Base-by-base conservation (phyloP, 768 basidiomycete genomes). In the Sistotremastrum suecicum region DNA sequence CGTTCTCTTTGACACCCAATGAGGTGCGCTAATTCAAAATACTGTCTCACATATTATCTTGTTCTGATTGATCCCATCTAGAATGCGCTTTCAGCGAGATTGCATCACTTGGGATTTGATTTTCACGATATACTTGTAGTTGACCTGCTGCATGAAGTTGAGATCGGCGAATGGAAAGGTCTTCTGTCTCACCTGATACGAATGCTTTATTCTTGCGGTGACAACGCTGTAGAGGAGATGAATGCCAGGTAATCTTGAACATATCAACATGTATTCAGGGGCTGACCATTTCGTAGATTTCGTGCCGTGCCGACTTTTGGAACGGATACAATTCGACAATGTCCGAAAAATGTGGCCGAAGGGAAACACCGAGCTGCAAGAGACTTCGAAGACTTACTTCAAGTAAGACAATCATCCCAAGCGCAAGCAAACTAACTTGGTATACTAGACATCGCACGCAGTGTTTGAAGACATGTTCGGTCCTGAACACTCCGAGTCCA, bases 131-230 rank as follows among this genome's bases (percentile, higher is more conserved):
- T 58, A 5, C 45, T 58, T 4, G 34, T 51, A 0, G 44, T 54
- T 3, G 55, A 60, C 29, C 37, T 60, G 0, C 34, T 61, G 0
- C 60, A 61, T 20, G 52, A 61, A 10, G 52, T 58, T 1, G 42
- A 60, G 36, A 33, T 60, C 0, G 57, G 59, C 2, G 49, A 57
- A 0, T 60, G 58, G 53, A 60, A 59, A 11, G 51, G 47, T 0
- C 37, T 55, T 1, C 53, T 60, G 6, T 50, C 39, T 1, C 60
- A 60, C 31, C 42, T 60, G 6, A 48, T 59, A 37, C 45, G 47
- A 5, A 54, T 59, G n/a, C 32, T 59, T 3, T n/a, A 46, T 28
- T 45, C 54, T 5, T 11, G n/a, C 0, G 53, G 53, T 3, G 43
- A 48, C 0, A 35, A 42, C 6, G 3, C 11, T 5, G 37, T 60